phyloP scores from a whole-genome alignment of 106 monocot genomes.

The Alisma plantagoaquatica region DNA sequence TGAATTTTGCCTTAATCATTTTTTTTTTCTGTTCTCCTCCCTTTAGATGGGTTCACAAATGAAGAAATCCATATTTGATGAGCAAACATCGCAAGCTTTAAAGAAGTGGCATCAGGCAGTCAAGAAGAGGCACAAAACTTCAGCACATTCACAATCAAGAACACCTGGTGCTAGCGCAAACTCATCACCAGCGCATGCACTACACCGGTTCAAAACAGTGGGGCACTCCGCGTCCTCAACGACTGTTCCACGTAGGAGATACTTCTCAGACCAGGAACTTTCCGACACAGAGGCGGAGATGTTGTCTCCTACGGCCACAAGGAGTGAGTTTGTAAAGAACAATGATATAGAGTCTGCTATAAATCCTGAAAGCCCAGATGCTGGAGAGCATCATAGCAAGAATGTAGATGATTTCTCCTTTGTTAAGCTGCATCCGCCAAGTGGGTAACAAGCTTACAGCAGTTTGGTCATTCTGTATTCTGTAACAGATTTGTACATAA shows the following conservation, averaged over 20 bases:
- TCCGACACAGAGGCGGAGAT: conserved; percentile 6
- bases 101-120: conserved; percentile 47
- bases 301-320: not conserved
- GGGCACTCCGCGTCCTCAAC: conserved; percentile 5
- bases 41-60: conserved; percentile 70
- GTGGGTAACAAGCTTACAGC: too few relatives aligned
- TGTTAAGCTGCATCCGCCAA: not conserved
- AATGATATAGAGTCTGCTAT: not conserved
- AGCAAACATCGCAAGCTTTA: conserved; percentile 41
- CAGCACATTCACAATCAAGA: conserved; percentile 14
- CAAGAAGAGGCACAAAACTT: conserved; percentile 24
- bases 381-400: not conserved
- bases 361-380: not conserved
- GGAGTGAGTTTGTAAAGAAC: not conserved
- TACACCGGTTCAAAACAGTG: conserved; percentile 9
- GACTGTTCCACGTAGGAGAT: not conserved
- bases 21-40: not conserved
- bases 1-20: too few relatives aligned
- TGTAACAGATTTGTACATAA: too few relatives aligned
- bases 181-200: conserved; percentile 12
- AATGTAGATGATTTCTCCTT: not conserved
- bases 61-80: conserved; percentile 62
- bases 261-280: conserved; percentile 17
- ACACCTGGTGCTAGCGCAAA: conserved; percentile 16
- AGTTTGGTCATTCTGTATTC: too few relatives aligned